Evolutionary conservation across 1,284 basidiomycete species (phyloP).

Genomic region (Cryptococcus maquisensis): DNA sequence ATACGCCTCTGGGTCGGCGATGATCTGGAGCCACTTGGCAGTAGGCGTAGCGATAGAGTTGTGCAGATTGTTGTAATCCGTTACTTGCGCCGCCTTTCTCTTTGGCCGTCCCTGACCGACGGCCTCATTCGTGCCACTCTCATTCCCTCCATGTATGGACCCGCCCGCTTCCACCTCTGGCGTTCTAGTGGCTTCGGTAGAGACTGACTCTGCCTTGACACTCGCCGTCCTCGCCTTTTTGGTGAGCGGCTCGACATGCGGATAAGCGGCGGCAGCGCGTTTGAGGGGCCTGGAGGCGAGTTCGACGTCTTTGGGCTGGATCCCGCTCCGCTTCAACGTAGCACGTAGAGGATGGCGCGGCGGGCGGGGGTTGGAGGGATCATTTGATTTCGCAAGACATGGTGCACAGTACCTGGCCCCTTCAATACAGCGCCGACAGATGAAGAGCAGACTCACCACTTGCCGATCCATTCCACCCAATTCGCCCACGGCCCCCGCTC

Average conservation of each 20-base stretch:
- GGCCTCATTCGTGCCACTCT: not conserved
- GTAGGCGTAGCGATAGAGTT: slow-evolving; percentile 46
- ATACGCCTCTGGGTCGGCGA: slow-evolving; percentile 41
- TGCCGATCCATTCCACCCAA: slow-evolving; percentile 38
- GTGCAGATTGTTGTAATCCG: slow-evolving; percentile 46
- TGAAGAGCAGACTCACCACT: slow-evolving; percentile 33
- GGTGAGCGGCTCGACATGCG: not conserved
- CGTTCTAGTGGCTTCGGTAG: not conserved
- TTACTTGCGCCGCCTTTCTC: slow-evolving; percentile 26
- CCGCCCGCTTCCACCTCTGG: not conserved
- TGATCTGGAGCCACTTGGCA: slow-evolving; percentile 43
- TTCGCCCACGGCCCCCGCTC: slow-evolving; percentile 31
- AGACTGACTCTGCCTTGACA: not conserved
- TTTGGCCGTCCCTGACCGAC: slow-evolving; percentile 32
- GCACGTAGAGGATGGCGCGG: slow-evolving; percentile 27
- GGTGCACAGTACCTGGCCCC: slow-evolving; percentile 37
- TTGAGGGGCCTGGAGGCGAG: not conserved
- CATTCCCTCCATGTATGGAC: not conserved
- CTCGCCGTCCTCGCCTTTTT: slow-evolving; percentile 3
- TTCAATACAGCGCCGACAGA: not conserved
- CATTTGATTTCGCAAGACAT: slow-evolving; percentile 25
- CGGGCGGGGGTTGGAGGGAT: slow-evolving; percentile 26
- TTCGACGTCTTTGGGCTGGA: slow-evolving; percentile 2
- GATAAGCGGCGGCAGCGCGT: slow-evolving; percentile 3
- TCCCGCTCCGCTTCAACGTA: slow-evolving; percentile 25